Percentiles rank a stretch among this genome's conserved stretches.
phyloP scores from a whole-genome alignment of 2,329 filamentous ascomycete genomes.

The Hymenoscyphus repandus region DNA sequence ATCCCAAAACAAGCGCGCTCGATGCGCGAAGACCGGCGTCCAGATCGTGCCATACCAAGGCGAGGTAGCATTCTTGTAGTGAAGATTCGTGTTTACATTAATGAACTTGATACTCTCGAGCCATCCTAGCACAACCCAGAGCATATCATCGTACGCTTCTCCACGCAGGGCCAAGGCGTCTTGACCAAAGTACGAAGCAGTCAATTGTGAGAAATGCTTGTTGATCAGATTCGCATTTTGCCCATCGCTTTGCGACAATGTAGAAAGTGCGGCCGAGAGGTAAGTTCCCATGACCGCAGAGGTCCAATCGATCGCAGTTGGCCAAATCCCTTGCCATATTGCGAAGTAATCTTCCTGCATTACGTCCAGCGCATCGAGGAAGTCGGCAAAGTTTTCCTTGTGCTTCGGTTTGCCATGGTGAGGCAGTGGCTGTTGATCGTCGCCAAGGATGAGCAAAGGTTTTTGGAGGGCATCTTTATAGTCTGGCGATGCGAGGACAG shows the following conservation, averaged over 20 bases:
- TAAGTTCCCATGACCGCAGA: slow-evolving; percentile 79
- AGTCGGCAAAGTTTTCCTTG: slow-evolving; percentile 17
- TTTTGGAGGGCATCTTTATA: slow-evolving; percentile 2
- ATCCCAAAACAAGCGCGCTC: slow-evolving; percentile 81
- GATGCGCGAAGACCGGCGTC: slow-evolving; percentile 71
- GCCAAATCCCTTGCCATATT: slow-evolving; percentile 76
- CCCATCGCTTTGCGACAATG: slow-evolving; percentile 50
- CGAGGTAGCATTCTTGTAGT: slow-evolving; percentile 50
- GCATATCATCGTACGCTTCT: slow-evolving; percentile 87
- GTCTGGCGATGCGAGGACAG: slow-evolving; percentile 5
- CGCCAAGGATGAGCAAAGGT: slow-evolving; percentile 1
- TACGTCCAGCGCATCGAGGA: slow-evolving; percentile 59
- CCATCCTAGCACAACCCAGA: slow-evolving; percentile 94
- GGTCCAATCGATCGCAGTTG: slow-evolving; percentile 87
- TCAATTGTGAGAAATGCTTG: slow-evolving; percentile 71
- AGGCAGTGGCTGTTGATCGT: slow-evolving; percentile 10
- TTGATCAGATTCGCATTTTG: slow-evolving; percentile 72
- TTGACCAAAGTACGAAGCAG: slow-evolving; percentile 82
- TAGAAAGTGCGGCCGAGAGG: slow-evolving; percentile 65
- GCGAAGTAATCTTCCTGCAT: slow-evolving; percentile 78
- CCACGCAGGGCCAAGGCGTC: slow-evolving; percentile 68
- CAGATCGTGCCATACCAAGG: slow-evolving; percentile 75
- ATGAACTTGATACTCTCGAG: slow-evolving; percentile 77
- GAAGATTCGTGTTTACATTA: slow-evolving; percentile 57
- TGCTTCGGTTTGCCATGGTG: slow-evolving; percentile 9